Base-by-base conservation (phyloP, 2,329 filamentous ascomycete species). In the Neurospora crassa region DNA sequence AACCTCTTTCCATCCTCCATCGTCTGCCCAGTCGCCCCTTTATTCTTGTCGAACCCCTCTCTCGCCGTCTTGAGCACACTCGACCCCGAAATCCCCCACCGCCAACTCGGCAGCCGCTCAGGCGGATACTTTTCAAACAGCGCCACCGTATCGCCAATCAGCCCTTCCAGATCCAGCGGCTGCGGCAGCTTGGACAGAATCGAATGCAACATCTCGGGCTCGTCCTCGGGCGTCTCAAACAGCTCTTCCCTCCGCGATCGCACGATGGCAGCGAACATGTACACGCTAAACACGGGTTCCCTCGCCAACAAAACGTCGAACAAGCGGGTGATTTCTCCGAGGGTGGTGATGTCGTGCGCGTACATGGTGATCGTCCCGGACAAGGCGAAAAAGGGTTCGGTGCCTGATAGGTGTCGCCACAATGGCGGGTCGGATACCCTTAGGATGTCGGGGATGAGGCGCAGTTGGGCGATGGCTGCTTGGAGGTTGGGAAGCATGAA, bases 351-450 rank as follows among this genome's bases (percentile, higher is more conserved):
- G 79, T 98, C 95, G 81, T 99, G 96, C 20, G 96, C 94, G 80
- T 97, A 99, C 84, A 99, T 90, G 42, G 96, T 99, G 63, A 99
- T 86, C 0, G 94, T 97, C 68, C 93, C 94, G n/a, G 93, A 90
- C 5, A 99, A 85, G 5, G 96, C 96, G 80, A 97, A 99, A 80
- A 94, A 97, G 1, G 96, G 95, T 78, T 94, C 89, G 18, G 90
- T 91, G 34, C 85, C 86, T 1, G 90, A 88, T n/a, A 97, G 84
- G 81, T 97, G 95, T 8, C 81, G 83, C 79, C 88, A 91, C 34
- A 99, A 85, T 63, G 85, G 83, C 5, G 90, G 87, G 79, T 97
- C 93, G 34, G 90, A 91, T 43, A 85, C 86, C 74, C 87, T 83
- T 37, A 99, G 84, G 71, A 99, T 92, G 71, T 92, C 89, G 7